Conservation (phyloP, 106 monocot genomes). For the Dioscorea alata region DNA sequence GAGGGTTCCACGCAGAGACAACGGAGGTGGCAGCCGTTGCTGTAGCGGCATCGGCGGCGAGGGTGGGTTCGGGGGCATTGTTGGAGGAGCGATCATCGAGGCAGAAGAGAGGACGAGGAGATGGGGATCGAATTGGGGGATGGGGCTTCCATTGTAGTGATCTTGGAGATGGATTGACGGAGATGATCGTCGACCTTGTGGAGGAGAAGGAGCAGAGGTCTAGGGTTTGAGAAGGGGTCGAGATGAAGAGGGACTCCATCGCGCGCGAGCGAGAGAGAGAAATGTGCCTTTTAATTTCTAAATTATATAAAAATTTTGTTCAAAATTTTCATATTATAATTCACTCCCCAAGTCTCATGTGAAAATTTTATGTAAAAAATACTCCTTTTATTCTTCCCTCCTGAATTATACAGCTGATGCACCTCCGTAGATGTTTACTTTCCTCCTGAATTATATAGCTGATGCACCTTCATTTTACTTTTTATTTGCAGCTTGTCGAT, state of each 20-base stretch:
- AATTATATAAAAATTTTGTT: too few relatives aligned
- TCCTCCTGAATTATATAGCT: too few relatives aligned
- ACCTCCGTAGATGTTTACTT: too few relatives aligned
- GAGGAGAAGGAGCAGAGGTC: neutral
- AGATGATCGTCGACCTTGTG: neutral
- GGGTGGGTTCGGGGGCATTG: constrained; percentile 17
- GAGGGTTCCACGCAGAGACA: constrained; percentile 33
- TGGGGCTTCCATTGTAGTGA: neutral
- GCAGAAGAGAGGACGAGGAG: neutral
- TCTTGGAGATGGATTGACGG: neutral
- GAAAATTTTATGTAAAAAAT: too few relatives aligned
- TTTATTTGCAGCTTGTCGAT: too few relatives aligned
- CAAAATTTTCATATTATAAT: too few relatives aligned
- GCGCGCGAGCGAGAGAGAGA: neutral
- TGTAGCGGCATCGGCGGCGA: neutral
- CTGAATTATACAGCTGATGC: too few relatives aligned
- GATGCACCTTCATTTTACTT: too few relatives aligned
- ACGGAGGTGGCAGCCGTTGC: constrained; percentile 2
- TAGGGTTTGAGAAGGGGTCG: neutral
- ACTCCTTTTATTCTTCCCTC: too few relatives aligned
- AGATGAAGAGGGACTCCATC: neutral
- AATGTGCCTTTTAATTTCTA: too few relatives aligned
- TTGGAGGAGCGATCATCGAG: constrained; percentile 11
- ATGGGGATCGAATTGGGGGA: neutral
- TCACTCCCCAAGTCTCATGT: too few relatives aligned